A percentile compares a stretch with the other conserved stretches of the same genome.
Evolutionary conservation across 148 eudicot genomes (phyloP).

Genomic region (Selenicereus undatus): DNA sequence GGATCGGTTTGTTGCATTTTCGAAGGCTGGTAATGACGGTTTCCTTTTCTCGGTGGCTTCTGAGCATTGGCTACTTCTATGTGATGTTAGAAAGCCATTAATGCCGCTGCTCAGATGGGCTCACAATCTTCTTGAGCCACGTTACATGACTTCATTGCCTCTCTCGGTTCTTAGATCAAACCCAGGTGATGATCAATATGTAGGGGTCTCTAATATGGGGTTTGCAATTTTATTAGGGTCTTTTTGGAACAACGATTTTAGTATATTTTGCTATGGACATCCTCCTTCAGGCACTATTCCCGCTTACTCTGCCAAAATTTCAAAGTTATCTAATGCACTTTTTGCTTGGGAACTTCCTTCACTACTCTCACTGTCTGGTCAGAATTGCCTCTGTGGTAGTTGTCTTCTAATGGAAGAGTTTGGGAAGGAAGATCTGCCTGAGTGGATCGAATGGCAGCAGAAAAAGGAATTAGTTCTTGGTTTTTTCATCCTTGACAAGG

Average conservation of each 20-base stretch:
- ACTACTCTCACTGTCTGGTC: slow-evolving; percentile 44
- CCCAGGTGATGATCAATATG: slow-evolving; percentile 34
- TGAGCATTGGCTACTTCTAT: slow-evolving; percentile 44
- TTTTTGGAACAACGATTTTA: slow-evolving; percentile 66
- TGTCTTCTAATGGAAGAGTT: slow-evolving; percentile 63
- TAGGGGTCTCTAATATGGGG: slow-evolving; percentile 46
- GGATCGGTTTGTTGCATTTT: slow-evolving; percentile 55
- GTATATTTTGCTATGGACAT: slow-evolving; percentile 64
- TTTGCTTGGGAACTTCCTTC: slow-evolving; percentile 88
- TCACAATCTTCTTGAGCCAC: slow-evolving; percentile 52
- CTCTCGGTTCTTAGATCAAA: slow-evolving; percentile 54
- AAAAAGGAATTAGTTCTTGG: slow-evolving; percentile 66
- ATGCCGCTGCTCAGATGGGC: slow-evolving; percentile 67
- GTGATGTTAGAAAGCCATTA: slow-evolving; percentile 65
- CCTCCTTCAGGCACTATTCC: slow-evolving; percentile 23
- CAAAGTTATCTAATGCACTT: slow-evolving; percentile 36
- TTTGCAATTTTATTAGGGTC: slow-evolving; percentile 72
- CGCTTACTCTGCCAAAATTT: slow-evolving; percentile 27
- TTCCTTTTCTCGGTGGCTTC: slow-evolving; percentile 56
- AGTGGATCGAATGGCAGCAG: slow-evolving; percentile 85
- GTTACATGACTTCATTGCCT: slow-evolving; percentile 41
- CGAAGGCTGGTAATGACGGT: slow-evolving; percentile 54
- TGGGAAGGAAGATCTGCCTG: slow-evolving; percentile 51
- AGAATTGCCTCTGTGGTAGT: slow-evolving; percentile 56
- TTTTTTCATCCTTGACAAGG: slow-evolving; percentile 56